These are phyloP conservation scores for Beauveria pseudobassiana DNA, from an alignment of 2,329 filamentous ascomycete species.

Conservation along the genomic window DNA sequence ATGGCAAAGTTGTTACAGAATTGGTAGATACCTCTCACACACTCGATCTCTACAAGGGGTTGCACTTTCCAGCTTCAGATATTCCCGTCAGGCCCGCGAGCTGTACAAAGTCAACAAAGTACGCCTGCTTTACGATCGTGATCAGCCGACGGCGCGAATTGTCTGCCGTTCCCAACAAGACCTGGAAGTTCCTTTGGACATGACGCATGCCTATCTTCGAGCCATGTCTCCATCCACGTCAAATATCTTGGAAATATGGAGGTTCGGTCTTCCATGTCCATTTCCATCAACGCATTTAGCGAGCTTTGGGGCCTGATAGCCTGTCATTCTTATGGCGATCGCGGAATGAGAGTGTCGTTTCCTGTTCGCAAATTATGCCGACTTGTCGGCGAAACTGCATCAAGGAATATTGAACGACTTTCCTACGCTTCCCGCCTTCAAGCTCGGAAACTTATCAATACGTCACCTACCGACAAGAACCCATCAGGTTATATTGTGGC, in stretches of 20 bases:
- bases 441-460: constrained; percentile 82
- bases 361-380: constrained; percentile 90
- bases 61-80: constrained; percentile 83
- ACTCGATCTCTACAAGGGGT: constrained; percentile 75
- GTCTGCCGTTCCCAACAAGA: constrained; percentile 73
- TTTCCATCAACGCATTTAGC: constrained; percentile 79
- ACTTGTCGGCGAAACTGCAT: constrained; percentile 77
- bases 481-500: constrained; percentile 87
- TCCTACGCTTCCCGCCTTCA: constrained; percentile 81
- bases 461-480: constrained; percentile 70
- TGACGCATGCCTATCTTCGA: constrained; percentile 76
- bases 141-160: constrained; percentile 69
- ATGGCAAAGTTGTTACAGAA: constrained; percentile 82
- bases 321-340: constrained; percentile 70
- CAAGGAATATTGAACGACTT: constrained; percentile 77
- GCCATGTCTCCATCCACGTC: constrained; percentile 84
- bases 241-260: constrained; percentile 87
- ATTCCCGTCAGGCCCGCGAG: constrained; percentile 81
- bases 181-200: constrained; percentile 66
- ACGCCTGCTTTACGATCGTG: constrained; percentile 76
- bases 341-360: constrained; percentile 85
- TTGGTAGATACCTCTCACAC: constrained; percentile 73
- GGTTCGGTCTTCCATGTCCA: constrained; percentile 90
- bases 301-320: constrained; percentile 85
- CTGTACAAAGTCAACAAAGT: constrained; percentile 88